These are phyloP conservation scores for Hyphodiscus hymeniophilus DNA, from an alignment of 495 filamentous ascomycete genomes.

Conservation along the genomic window DNA sequence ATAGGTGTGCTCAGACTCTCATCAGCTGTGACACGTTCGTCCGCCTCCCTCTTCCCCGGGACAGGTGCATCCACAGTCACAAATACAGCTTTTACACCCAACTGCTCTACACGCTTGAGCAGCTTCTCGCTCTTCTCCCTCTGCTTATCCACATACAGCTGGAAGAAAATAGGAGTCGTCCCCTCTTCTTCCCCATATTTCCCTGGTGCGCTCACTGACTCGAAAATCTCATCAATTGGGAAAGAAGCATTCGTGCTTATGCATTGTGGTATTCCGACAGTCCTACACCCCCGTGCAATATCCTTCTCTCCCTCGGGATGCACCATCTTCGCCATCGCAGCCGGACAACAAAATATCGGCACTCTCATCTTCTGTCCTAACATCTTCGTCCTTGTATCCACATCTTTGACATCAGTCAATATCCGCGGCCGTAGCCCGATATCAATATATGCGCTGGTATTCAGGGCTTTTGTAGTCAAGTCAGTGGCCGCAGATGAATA, in stretches of 20 bases:
- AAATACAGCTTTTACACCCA: constrained; percentile 57
- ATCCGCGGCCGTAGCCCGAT: constrained; percentile 70
- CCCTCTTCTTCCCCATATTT: constrained; percentile 21
- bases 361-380: constrained; percentile 48
- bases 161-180: constrained; percentile 55
- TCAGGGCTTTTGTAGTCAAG: constrained; percentile 48
- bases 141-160: constrained; percentile 75
- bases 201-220: constrained; percentile 29
- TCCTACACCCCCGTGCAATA: constrained; percentile 54
- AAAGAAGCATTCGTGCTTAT: constrained; percentile 68
- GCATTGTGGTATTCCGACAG: constrained; percentile 37
- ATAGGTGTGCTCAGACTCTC: constrained; percentile 50
- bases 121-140: constrained; percentile 58
- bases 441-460: constrained; percentile 47
- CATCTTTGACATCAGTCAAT: constrained; percentile 54
- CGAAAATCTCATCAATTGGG: constrained; percentile 51
- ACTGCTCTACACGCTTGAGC: constrained; percentile 44
- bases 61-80: constrained; percentile 62
- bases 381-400: constrained; percentile 50
- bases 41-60: constrained; percentile 53
- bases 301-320: constrained; percentile 65
- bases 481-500: constrained; percentile 77
- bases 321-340: constrained; percentile 64
- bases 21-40: constrained; percentile 47
- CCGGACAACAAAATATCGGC: constrained; percentile 67